Base-by-base conservation (phyloP, 192 early-diverging fungal genomes). In the Dissophora ornata region DNA sequence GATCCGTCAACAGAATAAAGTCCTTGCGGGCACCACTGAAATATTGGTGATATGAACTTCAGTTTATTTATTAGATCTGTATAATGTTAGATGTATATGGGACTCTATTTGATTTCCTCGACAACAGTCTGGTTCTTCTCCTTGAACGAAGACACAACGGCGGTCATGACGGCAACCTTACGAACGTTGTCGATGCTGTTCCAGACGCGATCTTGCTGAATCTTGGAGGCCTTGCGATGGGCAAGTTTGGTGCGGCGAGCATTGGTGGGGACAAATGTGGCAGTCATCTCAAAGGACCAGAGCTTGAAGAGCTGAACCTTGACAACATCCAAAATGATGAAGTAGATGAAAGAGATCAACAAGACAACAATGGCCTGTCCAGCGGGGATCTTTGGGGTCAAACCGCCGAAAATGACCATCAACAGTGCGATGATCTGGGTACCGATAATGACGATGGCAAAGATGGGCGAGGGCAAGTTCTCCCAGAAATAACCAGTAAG, bases 261-360 rank as follows among this genome's bases (percentile, higher is more conserved):
- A 10, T 59, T 67, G 11, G 89, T 86, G 5, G 94, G 94, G 86
- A 87, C 91, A 53, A 95, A 71, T 55, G 71, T 91, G 70, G 92
- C 94, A 2, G 92, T 93, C 16, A 95, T 75, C 79, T 93, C 92
- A 69, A 93, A 95, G 33, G 88, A 90, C 94, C 94, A 95, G 60
- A 79, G 58, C 50, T 87, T 84, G 86, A 93, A 89, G 18, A 92
- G 74, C 70, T 85, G 79, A 33, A 94, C 92, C 84, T 95, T 95
- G 84, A 95, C 87, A 11, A 89, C 79, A 67, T 95, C 94, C 22
- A 95, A 81, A 41, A 93, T 38, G 69, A 93, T 84, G 81, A 93
- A 91, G 77, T 87, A 89, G 11, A 88, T 79, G 51, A 91, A 75
- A 28, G 93, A 94, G 55, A 93, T 60, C 53, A 79, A 78, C 42